A percentile compares a stretch with the other conserved stretches of the same genome.
Conservation (phyloP, 495 filamentous ascomycete species). For the Talaromyces stipitatus region DNA sequence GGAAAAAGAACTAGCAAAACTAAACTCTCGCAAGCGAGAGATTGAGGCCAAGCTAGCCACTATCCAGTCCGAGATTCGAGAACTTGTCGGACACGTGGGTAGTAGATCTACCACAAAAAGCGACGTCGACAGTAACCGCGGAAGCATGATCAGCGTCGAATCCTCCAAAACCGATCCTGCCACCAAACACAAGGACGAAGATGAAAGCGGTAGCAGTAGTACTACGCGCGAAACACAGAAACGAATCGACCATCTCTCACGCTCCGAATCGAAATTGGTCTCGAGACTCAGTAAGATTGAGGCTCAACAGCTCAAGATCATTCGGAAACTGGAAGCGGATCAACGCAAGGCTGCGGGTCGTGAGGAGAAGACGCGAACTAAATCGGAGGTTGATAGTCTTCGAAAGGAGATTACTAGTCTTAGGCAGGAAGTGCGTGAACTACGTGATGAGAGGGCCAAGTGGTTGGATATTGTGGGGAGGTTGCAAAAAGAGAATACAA, state of each 20-base stretch:
- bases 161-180: slow-evolving; percentile 6
- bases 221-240: slow-evolving; percentile 5
- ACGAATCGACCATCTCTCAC: slow-evolving; percentile 17
- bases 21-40: slow-evolving; percentile 61
- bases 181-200: slow-evolving; percentile 2
- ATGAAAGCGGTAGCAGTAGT: not conserved
- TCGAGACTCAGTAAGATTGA: slow-evolving; percentile 34
- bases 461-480: slow-evolving; percentile 53
- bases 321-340: slow-evolving; percentile 33
- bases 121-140: slow-evolving; percentile 23
- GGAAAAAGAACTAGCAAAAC: slow-evolving; percentile 68
- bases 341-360: slow-evolving; percentile 52
- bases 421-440: slow-evolving; percentile 47
- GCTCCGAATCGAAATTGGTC: slow-evolving; percentile 29
- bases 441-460: slow-evolving; percentile 54
- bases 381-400: slow-evolving; percentile 36
- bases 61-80: slow-evolving; percentile 32
- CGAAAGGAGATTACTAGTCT: slow-evolving; percentile 48
- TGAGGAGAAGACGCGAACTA: slow-evolving; percentile 45
- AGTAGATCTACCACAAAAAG: slow-evolving; percentile 33
- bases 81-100: slow-evolving; percentile 30
- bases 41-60: slow-evolving; percentile 60
- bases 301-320: slow-evolving; percentile 30
- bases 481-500: slow-evolving; percentile 58
- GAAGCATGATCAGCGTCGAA: slow-evolving; percentile 9